Evolutionary conservation across 1,284 basidiomycete genomes (phyloP).

Genomic region (Pisolithus thermaeus): DNA sequence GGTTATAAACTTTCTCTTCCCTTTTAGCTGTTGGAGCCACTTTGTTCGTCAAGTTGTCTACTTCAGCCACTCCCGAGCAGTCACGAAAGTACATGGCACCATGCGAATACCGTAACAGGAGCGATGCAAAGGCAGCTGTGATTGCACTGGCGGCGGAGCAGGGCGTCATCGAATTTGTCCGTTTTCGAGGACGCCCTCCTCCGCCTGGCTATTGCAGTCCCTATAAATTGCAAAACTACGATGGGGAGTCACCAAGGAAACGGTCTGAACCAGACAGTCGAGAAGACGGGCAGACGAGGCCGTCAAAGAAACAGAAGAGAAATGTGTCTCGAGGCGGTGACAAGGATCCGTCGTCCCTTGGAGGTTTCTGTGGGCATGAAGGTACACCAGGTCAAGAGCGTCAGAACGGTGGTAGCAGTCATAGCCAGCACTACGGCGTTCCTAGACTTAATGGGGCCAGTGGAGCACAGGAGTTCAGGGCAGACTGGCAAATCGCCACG

Average conservation of each 20-base stretch:
- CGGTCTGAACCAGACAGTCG: slow-evolving; percentile 12
- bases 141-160: slow-evolving; percentile 43
- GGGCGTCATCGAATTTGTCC: slow-evolving; percentile 52
- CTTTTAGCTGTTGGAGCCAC: slow-evolving; percentile 48
- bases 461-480: neutral
- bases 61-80: slow-evolving; percentile 26
- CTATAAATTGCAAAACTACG: slow-evolving; percentile 14
- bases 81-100: slow-evolving; percentile 40
- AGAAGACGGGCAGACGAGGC: slow-evolving; percentile 12
- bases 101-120: slow-evolving; percentile 47
- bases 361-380: neutral
- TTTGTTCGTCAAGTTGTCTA: slow-evolving; percentile 39
- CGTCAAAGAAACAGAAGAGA: slow-evolving; percentile 20
- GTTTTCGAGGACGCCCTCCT: slow-evolving; percentile 38
- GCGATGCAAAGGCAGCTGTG: slow-evolving; percentile 56
- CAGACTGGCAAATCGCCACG: neutral
- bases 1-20: slow-evolving; percentile 2
- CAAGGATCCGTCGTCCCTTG: neutral
- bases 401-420: neutral
- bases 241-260: slow-evolving; percentile 19
- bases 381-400: neutral
- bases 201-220: slow-evolving; percentile 33
- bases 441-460: neutral
- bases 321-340: slow-evolving; percentile 8
- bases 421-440: neutral